phyloP scores from a whole-genome alignment of 1,139 yeast species.

The Saccharomyces uvarum region DNA sequence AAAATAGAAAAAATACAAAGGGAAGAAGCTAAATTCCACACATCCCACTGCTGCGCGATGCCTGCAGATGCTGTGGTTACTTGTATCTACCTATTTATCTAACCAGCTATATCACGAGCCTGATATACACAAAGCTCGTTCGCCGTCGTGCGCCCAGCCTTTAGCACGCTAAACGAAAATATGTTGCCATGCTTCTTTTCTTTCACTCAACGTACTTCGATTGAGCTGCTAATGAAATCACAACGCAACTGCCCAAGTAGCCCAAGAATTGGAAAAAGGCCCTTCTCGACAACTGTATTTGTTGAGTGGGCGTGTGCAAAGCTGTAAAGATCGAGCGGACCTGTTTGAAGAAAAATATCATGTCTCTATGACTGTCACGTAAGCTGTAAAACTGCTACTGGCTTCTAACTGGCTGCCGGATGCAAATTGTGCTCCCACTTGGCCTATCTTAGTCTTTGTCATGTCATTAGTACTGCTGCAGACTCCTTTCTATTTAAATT shows the following conservation, averaged over 20 bases:
- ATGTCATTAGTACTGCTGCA: not conserved
- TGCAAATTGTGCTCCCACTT: not conserved
- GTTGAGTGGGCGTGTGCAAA: constrained; percentile 27
- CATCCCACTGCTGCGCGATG: not conserved
- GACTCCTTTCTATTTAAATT: not conserved
- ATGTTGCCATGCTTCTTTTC: not conserved
- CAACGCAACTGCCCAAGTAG: constrained; percentile 30
- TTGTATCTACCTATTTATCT: not conserved
- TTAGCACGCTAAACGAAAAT: too few species aligned
- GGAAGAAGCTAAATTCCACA: not conserved
- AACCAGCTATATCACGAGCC: not conserved
- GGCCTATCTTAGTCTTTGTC: not conserved
- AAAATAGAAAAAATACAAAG: not conserved
- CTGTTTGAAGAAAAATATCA: constrained; percentile 27
- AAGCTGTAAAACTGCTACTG: not conserved
- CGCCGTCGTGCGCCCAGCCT: not conserved
- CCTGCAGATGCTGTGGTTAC: not conserved
- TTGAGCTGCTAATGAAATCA: constrained; percentile 29
- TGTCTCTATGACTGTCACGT: constrained; percentile 1
- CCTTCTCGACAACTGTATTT: constrained; percentile 26
- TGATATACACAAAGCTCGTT: not conserved
- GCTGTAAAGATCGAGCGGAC: constrained; percentile 26
- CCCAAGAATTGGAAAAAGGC: constrained; percentile 32
- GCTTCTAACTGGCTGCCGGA: not conserved
- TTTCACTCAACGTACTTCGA: constrained; percentile 18